A percentile compares a stretch with the other conserved stretches of the same genome.
Conservation (phyloP, 495 filamentous ascomycete species). For the Talaromyces wortmannii region DNA sequence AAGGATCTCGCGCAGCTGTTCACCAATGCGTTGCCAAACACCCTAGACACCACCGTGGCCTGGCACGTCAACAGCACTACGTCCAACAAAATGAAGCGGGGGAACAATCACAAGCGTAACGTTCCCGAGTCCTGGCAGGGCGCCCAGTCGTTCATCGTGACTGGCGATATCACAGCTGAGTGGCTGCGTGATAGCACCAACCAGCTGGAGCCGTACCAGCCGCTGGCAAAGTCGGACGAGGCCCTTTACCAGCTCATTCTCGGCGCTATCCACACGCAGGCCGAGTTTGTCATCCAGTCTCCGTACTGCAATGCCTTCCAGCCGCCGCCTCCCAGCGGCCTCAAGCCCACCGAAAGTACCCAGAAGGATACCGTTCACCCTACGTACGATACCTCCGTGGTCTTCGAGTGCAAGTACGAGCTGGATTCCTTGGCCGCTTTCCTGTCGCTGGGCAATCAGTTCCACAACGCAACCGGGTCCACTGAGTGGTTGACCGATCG, state of each 20-base stretch:
- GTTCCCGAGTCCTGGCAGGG: conserved; percentile 68
- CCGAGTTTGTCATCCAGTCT: conserved; percentile 86
- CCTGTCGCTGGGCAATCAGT: conserved; percentile 77
- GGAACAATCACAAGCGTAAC: conserved; percentile 23
- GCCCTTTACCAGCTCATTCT: conserved; percentile 72
- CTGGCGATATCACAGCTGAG: conserved; percentile 97
- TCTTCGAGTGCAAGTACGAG: conserved; percentile 99
- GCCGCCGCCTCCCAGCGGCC: conserved; percentile 73
- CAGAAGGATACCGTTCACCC: conserved; percentile 84
- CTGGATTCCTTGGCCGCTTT: conserved; percentile 93
- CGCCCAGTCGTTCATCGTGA: conserved; percentile 90
- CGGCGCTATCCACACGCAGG: conserved; percentile 94
- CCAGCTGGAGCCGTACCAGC: conserved; percentile 85
- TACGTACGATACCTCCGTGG: conserved; percentile 68
- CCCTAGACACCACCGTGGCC: conserved; percentile 83
- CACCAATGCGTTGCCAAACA: conserved; percentile 96
- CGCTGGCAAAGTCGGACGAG: conserved; percentile 71
- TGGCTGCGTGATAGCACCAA: conserved; percentile 98
- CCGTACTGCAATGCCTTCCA: conserved; percentile 99
- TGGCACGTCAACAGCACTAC: conserved; percentile 57
- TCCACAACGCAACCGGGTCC: conserved; percentile 71
- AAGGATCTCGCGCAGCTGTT: conserved; percentile 89
- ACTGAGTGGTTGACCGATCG: conserved; percentile 68
- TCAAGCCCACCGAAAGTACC: conserved; percentile 61
- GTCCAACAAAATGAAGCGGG: conserved; percentile 11